Evolutionary conservation across 179 eudicot species (phyloP).

Genomic region (Beta macrorhiza): DNA sequence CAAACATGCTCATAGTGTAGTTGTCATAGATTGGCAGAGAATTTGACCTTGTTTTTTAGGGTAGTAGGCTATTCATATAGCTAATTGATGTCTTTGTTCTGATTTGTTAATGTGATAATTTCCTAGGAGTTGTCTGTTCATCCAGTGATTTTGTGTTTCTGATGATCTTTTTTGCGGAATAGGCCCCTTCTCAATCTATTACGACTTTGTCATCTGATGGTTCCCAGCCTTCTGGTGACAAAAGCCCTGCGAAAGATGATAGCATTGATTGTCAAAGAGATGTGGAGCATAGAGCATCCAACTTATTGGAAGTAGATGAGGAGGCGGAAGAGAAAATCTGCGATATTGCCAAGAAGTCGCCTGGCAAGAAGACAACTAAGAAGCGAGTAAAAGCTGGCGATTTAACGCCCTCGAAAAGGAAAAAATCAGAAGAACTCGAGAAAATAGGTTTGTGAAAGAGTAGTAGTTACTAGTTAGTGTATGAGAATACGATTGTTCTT

Average conservation of each 20-base stretch:
- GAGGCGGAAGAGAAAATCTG: slow-evolving; percentile 27
- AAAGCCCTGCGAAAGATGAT: slow-evolving; percentile 40
- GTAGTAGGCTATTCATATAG: neutral
- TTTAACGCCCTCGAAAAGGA: slow-evolving; percentile 42
- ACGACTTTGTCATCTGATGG: slow-evolving; percentile 51
- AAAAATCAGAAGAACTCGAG: slow-evolving; percentile 32
- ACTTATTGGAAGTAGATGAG: slow-evolving; percentile 18
- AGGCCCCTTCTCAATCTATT: slow-evolving; percentile 56
- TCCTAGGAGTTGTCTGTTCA: slow-evolving; percentile 1
- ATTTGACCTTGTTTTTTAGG: neutral
- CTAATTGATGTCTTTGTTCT: neutral
- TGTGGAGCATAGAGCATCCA: neutral
- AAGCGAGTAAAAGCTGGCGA: slow-evolving; percentile 32
- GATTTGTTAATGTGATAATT: neutral
- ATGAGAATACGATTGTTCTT: neutral
- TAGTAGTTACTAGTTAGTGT: neutral
- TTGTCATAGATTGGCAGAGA: neutral
- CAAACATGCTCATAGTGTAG: neutral
- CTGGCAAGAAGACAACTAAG: slow-evolving; percentile 34
- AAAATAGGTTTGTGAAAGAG: slow-evolving; percentile 24
- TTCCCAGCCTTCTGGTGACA: slow-evolving; percentile 51
- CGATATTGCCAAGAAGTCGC: slow-evolving; percentile 24
- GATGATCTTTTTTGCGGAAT: slow-evolving; percentile 9
- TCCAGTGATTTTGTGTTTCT: slow-evolving; percentile 4
- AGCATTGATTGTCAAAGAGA: slow-evolving; percentile 6